A percentile compares a stretch with the other conserved stretches of the same genome.
phyloP scores from a whole-genome alignment of 768 basidiomycete species.

The Russula lepida region DNA sequence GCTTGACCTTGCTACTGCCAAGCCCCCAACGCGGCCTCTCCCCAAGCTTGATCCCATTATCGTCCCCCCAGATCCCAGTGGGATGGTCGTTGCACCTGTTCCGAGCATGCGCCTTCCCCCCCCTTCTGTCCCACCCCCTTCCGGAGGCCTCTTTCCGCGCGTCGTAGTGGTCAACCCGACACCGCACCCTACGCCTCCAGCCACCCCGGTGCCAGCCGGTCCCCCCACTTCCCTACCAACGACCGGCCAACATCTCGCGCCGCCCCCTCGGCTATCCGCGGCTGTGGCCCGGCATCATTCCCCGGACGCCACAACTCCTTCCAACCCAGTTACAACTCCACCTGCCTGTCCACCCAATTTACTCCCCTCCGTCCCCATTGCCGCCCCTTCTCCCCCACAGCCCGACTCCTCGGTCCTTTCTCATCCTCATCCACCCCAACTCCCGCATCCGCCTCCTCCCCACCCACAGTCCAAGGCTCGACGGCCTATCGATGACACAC shows the following conservation, averaged over 20 bases:
- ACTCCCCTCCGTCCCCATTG: constrained; percentile 29
- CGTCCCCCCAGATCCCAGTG: constrained; percentile 9
- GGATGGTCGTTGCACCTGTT: constrained; percentile 23
- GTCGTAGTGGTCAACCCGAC: constrained; percentile 70
- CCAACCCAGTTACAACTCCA: constrained; percentile 24
- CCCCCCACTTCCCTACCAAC: constrained; percentile 25
- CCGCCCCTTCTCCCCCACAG: neutral
- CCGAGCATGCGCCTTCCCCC: constrained; percentile 22
- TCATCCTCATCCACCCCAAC: neutral
- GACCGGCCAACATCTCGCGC: constrained; percentile 27
- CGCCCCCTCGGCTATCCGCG: constrained; percentile 23
- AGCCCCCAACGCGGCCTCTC: constrained; percentile 16
- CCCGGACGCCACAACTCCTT: constrained; percentile 13
- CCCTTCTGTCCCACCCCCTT: constrained; percentile 20
- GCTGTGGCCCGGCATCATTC: constrained; percentile 13
- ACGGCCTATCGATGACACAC: constrained; percentile 25
- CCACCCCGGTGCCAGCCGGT: constrained; percentile 40
- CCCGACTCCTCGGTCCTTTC: neutral
- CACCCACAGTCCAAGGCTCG: neutral
- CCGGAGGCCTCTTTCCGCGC: constrained; percentile 36
- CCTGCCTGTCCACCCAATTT: constrained; percentile 31
- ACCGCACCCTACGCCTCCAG: constrained; percentile 71
- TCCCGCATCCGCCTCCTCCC: neutral
- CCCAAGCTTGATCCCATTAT: constrained; percentile 18
- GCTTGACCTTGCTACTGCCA: constrained; percentile 25